A percentile compares a stretch with the other conserved stretches of the same genome.
phyloP scores from a whole-genome alignment of 768 basidiomycete species.

The Suillus paluster region DNA sequence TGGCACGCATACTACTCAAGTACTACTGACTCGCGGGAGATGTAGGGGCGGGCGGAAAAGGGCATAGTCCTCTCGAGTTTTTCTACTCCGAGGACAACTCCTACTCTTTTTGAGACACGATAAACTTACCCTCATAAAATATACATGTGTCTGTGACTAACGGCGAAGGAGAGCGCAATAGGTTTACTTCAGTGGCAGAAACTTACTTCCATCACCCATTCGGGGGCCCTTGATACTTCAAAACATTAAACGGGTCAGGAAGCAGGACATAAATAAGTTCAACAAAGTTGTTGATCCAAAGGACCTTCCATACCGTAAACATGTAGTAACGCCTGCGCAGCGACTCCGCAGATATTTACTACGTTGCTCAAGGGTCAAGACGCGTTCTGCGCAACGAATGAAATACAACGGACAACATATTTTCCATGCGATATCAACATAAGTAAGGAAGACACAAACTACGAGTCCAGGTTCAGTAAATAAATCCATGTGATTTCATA shows the following conservation, averaged over 20 bases:
- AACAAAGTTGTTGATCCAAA: slow-evolving; percentile 32
- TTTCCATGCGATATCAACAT: background rate
- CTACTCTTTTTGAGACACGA: background rate
- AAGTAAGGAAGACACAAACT: background rate
- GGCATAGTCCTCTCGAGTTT: slow-evolving; percentile 3
- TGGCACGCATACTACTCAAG: too few species aligned
- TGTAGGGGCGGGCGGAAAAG: too few species aligned
- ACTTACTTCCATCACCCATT: slow-evolving; percentile 48
- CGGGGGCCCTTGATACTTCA: slow-evolving; percentile 36
- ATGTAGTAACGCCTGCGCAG: slow-evolving; percentile 41
- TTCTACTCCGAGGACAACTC: background rate
- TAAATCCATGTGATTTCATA: background rate
- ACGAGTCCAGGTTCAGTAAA: background rate
- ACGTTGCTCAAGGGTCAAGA: background rate
- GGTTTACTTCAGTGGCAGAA: slow-evolving; percentile 50
- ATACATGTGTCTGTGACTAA: background rate
- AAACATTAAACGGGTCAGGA: slow-evolving; percentile 40
- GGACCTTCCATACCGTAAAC: slow-evolving; percentile 40
- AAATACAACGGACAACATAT: background rate
- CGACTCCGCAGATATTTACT: background rate
- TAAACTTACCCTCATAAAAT: background rate
- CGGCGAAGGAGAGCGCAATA: slow-evolving; percentile 18
- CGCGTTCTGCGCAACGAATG: background rate
- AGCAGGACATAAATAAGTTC: slow-evolving; percentile 41
- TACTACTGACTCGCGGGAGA: too few species aligned